Conservation (phyloP, 441 rosid genomes). For the Mallotus repandus region DNA sequence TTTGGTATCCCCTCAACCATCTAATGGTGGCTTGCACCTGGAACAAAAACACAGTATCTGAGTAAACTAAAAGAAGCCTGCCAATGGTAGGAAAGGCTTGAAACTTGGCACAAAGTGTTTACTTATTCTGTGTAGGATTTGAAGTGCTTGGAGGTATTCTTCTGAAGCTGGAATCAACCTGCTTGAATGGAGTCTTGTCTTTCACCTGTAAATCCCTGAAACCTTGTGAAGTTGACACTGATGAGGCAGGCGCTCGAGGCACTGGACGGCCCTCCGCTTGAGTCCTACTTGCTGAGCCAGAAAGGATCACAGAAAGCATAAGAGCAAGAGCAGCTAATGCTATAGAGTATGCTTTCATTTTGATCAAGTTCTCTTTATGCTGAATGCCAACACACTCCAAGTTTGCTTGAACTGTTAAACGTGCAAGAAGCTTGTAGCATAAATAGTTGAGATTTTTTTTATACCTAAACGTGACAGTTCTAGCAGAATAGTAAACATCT, state of each 20-base stretch:
- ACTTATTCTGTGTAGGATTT: constrained; percentile 80
- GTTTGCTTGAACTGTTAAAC: neutral
- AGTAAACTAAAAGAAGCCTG: constrained; percentile 27
- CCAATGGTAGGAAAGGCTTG: constrained; percentile 16
- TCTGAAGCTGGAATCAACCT: constrained; percentile 55
- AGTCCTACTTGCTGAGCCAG: constrained; percentile 35
- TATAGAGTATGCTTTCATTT: constrained; percentile 44
- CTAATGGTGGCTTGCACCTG: constrained; percentile 39
- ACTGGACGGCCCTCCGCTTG: constrained; percentile 45
- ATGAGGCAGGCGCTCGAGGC: constrained; percentile 18
- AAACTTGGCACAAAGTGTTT: constrained; percentile 29
- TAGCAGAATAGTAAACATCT: constrained; percentile 23
- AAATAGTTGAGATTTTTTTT: constrained; percentile 5
- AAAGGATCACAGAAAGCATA: constrained; percentile 42
- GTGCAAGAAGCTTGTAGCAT: neutral
- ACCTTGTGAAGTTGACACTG: constrained; percentile 29
- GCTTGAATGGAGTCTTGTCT: constrained; percentile 35
- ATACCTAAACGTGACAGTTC: neutral
- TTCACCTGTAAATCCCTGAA: constrained; percentile 23
- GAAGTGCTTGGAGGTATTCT: constrained; percentile 62
- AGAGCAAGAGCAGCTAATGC: constrained; percentile 35
- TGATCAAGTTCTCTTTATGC: constrained; percentile 11
- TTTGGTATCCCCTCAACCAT: constrained; percentile 25
- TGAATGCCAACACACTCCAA: neutral
- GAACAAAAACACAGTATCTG: constrained; percentile 25